Conservation (phyloP, 805 yeast genomes). For the Wickerhamiella alocasiicola region DNA sequence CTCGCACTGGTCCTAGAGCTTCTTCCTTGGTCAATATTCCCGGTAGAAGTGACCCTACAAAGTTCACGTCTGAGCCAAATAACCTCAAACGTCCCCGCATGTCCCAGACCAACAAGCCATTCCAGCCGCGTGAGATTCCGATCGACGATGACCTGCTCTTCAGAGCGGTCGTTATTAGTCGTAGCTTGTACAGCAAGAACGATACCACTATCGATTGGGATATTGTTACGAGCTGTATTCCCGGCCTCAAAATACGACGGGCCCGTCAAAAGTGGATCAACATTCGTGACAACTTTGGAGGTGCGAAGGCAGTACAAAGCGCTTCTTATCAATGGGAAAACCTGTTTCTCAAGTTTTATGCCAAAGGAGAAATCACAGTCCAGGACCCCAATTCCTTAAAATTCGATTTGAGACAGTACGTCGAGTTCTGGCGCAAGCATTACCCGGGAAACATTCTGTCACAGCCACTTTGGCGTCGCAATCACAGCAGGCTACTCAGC, state of each 20-base stretch:
- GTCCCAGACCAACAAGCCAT: background rate
- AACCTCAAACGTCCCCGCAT: constrained; percentile 1
- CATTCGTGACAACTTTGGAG: constrained; percentile 48
- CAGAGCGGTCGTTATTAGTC: constrained; percentile 54
- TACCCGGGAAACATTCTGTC: constrained; percentile 27
- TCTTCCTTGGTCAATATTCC: constrained; percentile 8
- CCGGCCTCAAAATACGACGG: constrained; percentile 32
- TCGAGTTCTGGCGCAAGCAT: constrained; percentile 53
- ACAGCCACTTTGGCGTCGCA: constrained; percentile 19
- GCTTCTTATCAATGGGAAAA: constrained; percentile 52
- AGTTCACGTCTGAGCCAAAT: background rate
- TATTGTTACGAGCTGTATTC: constrained; percentile 40
- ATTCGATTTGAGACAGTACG: constrained; percentile 39
- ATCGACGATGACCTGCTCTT: constrained; percentile 40
- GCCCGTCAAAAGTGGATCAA: constrained; percentile 60
- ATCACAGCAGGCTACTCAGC: constrained; percentile 32
- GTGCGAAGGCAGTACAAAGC: constrained; percentile 43
- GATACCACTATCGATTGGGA: constrained; percentile 52
- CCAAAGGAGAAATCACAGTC: constrained; percentile 32
- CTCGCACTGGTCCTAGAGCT: constrained; percentile 7
- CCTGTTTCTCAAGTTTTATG: constrained; percentile 46
- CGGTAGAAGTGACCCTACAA: constrained; percentile 4
- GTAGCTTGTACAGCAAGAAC: constrained; percentile 30
- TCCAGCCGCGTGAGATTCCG: constrained; percentile 1
- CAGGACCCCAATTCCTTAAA: constrained; percentile 32